A percentile compares a stretch with the other conserved stretches of the same genome.
These are phyloP conservation scores for Hypoxylon lienhwacheense DNA, from an alignment of 495 filamentous ascomycete species.

Conservation along the genomic window DNA sequence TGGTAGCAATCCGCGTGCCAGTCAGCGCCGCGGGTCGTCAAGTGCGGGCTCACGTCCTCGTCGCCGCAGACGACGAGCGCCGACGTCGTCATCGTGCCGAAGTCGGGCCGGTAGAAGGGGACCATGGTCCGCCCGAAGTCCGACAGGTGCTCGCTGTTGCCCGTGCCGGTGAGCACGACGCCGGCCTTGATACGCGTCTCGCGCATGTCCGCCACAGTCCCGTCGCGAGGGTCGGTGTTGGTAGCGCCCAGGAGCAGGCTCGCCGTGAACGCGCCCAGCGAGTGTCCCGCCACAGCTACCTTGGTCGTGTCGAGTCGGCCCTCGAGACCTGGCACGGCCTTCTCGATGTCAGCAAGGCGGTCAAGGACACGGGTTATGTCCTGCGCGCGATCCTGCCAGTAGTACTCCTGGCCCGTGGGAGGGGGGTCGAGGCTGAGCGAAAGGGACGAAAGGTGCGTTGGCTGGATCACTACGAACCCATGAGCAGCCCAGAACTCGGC, in stretches of 20 bases:
- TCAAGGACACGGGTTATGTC: constrained; percentile 47
- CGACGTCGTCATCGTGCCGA: constrained; percentile 43
- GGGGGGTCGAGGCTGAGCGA: constrained; percentile 32
- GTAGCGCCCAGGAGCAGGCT: constrained; percentile 43
- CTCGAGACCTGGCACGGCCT: constrained; percentile 38
- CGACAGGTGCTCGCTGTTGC: constrained; percentile 36
- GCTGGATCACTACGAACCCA: constrained; percentile 52
- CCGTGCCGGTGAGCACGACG: constrained; percentile 41
- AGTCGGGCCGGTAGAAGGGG: constrained; percentile 42
- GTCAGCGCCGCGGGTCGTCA: constrained; percentile 43
- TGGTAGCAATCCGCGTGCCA: constrained; percentile 49
- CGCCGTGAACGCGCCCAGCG: constrained; percentile 44
- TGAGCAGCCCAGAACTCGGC: constrained; percentile 52
- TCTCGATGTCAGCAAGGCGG: constrained; percentile 41
- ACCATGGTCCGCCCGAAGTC: constrained; percentile 29
- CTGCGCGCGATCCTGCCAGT: constrained; percentile 41
- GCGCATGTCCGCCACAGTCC: constrained; percentile 1
- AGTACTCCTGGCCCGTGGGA: constrained; percentile 33
- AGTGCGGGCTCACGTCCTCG: constrained; percentile 41
- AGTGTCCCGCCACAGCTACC: constrained; percentile 49
- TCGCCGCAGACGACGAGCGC: constrained; percentile 47
- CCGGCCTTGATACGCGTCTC: constrained; percentile 47
- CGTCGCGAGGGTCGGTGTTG: constrained; percentile 39
- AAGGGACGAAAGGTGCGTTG: constrained; percentile 48
- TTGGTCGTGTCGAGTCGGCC: constrained; percentile 42